Evolutionary conservation across 371 early-diverging fungal species (phyloP).

Genomic region (Mortierella sp.): DNA sequence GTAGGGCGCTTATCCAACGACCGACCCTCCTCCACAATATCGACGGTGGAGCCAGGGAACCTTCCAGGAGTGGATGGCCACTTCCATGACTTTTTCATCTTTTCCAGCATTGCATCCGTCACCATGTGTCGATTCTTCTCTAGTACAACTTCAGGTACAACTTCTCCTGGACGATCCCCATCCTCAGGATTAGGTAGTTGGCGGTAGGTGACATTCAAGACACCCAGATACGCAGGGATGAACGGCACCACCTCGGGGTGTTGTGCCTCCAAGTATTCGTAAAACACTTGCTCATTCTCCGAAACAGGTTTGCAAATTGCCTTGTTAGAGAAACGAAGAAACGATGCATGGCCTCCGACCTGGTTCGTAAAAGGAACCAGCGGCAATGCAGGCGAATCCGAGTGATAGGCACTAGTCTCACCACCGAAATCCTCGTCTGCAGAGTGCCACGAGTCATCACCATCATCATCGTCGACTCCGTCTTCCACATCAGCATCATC

Average conservation of each 20-base stretch:
- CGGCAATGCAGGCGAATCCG: slow-evolving; percentile 59
- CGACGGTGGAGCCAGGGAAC: slow-evolving; percentile 52
- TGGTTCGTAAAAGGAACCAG: slow-evolving; percentile 78
- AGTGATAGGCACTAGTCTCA: slow-evolving; percentile 51
- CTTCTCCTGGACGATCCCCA: slow-evolving; percentile 41
- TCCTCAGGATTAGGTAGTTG: slow-evolving; percentile 52
- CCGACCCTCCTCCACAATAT: slow-evolving; percentile 50
- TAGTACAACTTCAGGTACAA: slow-evolving; percentile 76
- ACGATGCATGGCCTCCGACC: slow-evolving; percentile 88
- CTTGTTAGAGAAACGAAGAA: slow-evolving; percentile 83
- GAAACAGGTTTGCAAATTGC: slow-evolving; percentile 92
- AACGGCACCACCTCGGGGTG: slow-evolving; percentile 87
- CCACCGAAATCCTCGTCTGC: slow-evolving; percentile 52
- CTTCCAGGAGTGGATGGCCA: slow-evolving; percentile 54
- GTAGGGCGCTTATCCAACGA: slow-evolving; percentile 25
- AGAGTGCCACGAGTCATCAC: slow-evolving; percentile 48
- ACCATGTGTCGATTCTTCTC: slow-evolving; percentile 84
- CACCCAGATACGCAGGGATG: slow-evolving; percentile 91
- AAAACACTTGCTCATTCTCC: slow-evolving; percentile 84
- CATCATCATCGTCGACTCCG: slow-evolving; percentile 34
- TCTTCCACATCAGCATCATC: slow-evolving; percentile 31
- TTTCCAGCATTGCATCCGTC: slow-evolving; percentile 69
- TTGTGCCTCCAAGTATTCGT: slow-evolving; percentile 82
- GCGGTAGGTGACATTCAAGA: slow-evolving; percentile 90
- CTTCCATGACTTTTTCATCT: slow-evolving; percentile 53